Evolutionary conservation across 768 basidiomycete genomes (phyloP).

Genomic region (Asterophora parasitica): DNA sequence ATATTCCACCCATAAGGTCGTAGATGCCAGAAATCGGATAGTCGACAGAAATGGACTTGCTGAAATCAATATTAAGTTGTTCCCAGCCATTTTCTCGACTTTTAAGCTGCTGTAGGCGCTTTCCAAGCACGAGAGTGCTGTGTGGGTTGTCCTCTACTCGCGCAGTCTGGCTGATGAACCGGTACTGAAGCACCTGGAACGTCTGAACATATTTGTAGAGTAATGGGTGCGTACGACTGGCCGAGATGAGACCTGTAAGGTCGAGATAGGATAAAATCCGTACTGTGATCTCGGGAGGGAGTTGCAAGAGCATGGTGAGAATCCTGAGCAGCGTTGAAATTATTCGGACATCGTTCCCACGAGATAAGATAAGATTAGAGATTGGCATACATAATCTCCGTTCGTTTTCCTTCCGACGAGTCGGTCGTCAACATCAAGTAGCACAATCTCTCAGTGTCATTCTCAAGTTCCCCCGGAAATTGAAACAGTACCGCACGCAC

Average conservation of each 20-base stretch:
- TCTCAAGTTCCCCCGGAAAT: too few relatives aligned
- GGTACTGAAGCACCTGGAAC: conserved; percentile 30
- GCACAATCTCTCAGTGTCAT: too few relatives aligned
- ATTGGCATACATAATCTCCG: too few relatives aligned
- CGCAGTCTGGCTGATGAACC: conserved; percentile 20
- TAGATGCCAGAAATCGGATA: conserved; percentile 32
- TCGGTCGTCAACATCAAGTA: too few relatives aligned
- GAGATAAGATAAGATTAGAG: too few relatives aligned
- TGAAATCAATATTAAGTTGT: conserved; percentile 21
- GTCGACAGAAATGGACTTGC: conserved; percentile 23
- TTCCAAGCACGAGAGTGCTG: not conserved
- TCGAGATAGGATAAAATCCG: conserved; percentile 25
- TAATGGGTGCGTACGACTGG: conserved; percentile 17
- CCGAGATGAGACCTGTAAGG: conserved; percentile 20
- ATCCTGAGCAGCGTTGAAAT: too few relatives aligned
- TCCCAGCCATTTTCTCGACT: conserved; percentile 28
- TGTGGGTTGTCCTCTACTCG: conserved; percentile 27
- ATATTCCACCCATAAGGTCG: conserved; percentile 36
- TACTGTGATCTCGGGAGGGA: conserved; percentile 28
- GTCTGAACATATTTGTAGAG: conserved; percentile 23
- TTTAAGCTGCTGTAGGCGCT: conserved; percentile 24
- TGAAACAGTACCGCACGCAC: too few relatives aligned
- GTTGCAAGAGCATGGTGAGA: conserved; percentile 16
- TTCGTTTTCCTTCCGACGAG: too few relatives aligned
- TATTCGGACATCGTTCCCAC: too few relatives aligned